phyloP scores from a whole-genome alignment of 2,329 filamentous ascomycete genomes.

The Exophiala phaeomuriformis region DNA sequence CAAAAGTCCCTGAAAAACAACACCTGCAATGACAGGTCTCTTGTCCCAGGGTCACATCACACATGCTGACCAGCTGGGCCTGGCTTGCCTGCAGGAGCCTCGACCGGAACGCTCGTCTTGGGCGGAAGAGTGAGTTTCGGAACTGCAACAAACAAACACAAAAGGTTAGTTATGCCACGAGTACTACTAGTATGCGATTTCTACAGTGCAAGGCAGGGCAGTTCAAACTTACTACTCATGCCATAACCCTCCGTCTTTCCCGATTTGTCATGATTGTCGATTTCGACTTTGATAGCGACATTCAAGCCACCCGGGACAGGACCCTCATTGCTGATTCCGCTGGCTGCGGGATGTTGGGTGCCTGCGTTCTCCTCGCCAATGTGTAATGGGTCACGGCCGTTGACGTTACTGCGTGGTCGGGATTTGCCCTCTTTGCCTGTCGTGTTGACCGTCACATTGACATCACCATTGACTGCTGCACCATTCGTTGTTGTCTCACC shows the following conservation, averaged over 20 bases:
- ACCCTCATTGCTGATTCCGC: conserved; percentile 35
- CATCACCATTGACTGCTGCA: conserved; percentile 23
- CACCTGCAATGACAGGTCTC: not conserved
- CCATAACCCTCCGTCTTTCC: conserved; percentile 43
- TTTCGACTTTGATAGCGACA: conserved; percentile 42
- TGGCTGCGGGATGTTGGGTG: conserved; percentile 66
- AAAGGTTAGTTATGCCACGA: not conserved
- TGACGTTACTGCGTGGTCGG: conserved; percentile 27
- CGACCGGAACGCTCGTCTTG: not conserved
- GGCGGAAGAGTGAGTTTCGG: conserved; percentile 14
- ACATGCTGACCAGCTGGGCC: not conserved
- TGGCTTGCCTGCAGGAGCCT: not conserved
- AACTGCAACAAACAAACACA: conserved; percentile 3
- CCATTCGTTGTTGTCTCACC: not conserved
- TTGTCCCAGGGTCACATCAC: not conserved
- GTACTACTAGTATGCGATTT: not conserved
- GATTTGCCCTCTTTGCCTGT: conserved; percentile 22
- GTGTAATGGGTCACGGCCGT: conserved; percentile 67
- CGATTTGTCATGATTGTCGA: conserved; percentile 37
- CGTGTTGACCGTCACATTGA: conserved; percentile 16
- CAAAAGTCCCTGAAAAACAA: too few species aligned
- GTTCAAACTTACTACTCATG: conserved; percentile 39
- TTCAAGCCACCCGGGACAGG: conserved; percentile 39
- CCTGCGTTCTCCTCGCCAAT: conserved; percentile 71
- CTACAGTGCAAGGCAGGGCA: not conserved